Evolutionary conservation across 176 grass and related monocot species (phyloP).

Genomic region (Oryza coarctata): DNA sequence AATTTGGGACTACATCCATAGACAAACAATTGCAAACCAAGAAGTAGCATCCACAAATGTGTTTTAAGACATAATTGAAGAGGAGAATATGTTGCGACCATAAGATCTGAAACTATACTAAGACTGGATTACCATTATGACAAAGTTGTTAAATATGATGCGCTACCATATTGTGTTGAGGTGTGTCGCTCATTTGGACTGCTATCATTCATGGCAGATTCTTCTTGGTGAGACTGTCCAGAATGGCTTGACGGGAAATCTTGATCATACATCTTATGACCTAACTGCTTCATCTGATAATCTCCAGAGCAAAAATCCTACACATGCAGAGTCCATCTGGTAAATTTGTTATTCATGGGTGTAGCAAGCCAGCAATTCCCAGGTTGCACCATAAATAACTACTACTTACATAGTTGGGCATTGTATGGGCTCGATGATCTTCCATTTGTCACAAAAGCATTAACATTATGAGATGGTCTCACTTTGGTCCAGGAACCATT

Average conservation of each 20-base stretch:
- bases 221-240: conserved; percentile 58
- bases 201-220: conserved; percentile 62
- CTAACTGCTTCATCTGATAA: conserved; percentile 47
- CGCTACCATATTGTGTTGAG: conserved; percentile 67
- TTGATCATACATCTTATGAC: conserved; percentile 37
- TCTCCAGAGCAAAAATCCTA: conserved; percentile 48
- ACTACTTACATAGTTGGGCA: conserved; percentile 45
- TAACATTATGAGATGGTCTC: conserved; percentile 32
- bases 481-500: conserved; percentile 40
- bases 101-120: conserved; percentile 14
- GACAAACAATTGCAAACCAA: conserved; percentile 2
- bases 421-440: conserved; percentile 44
- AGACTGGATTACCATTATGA: not conserved
- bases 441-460: conserved; percentile 37
- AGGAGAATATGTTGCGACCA: not conserved
- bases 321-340: conserved; percentile 23
- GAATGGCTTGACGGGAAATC: conserved; percentile 59
- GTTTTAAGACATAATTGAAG: not conserved
- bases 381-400: conserved; percentile 44
- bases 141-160: not conserved
- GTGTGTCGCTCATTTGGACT: conserved; percentile 55
- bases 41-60: conserved; percentile 1
- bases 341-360: conserved; percentile 33
- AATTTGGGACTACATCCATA: not conserved
- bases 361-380: conserved; percentile 6